These are phyloP conservation scores for Colletotrichum chrysophilum DNA, from an alignment of 2,329 filamentous ascomycete species.

Conservation along the genomic window DNA sequence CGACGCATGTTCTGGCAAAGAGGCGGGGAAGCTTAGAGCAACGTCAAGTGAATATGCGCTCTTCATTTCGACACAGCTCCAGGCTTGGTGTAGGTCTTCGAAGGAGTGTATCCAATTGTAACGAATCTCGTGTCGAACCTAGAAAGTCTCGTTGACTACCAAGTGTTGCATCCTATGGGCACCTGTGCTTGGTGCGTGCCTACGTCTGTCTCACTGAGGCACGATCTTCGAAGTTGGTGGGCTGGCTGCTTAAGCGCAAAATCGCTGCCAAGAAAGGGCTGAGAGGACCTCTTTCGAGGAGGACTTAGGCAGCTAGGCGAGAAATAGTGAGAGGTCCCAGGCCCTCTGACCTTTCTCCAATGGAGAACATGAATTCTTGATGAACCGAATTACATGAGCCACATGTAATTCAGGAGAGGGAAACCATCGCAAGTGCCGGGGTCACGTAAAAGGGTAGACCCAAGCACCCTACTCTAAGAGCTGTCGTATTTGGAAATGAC, in stretches of 20 bases:
- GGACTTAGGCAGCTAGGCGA: background rate
- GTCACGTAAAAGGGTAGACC: rapidly evolving
- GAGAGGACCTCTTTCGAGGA: rapidly evolving
- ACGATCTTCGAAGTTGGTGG: background rate
- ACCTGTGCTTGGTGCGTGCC: background rate
- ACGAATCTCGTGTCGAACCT: background rate
- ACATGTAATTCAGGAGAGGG: background rate
- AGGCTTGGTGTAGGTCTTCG: background rate
- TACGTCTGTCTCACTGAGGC: background rate
- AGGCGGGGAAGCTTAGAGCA: background rate
- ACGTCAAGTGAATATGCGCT: background rate
- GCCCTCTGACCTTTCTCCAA: background rate
- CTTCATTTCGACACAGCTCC: background rate
- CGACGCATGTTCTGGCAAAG: background rate
- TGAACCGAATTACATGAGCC: rapidly evolving
- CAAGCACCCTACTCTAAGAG: rapidly evolving
- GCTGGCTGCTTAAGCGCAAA: background rate
- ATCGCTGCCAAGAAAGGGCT: background rate
- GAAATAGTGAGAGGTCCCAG: background rate
- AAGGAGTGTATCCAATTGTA: background rate
- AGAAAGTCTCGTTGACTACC: background rate
- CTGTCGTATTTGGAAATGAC: background rate
- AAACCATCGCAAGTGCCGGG: background rate
- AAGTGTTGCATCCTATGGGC: background rate
- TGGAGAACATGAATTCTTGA: background rate